Percentiles rank a stretch among this genome's conserved stretches.
Evolutionary conservation across 73 alveolate species (phyloP).

Genomic region (Uronychia setigera): DNA sequence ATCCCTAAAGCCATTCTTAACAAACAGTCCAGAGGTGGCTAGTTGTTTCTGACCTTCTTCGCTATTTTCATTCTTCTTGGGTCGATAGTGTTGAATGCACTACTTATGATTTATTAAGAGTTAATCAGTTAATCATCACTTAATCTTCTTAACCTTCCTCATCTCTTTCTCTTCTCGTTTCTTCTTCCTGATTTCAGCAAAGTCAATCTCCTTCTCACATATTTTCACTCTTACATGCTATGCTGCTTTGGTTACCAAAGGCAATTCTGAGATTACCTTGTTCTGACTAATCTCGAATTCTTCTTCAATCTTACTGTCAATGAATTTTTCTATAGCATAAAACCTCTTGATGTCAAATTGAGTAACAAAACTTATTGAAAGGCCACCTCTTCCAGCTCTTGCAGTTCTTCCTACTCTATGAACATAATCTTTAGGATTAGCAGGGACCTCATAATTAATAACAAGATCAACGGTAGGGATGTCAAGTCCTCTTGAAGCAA

Average conservation of each 20-base stretch:
- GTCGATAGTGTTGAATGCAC: not conserved
- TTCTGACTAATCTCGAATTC: slow-evolving; percentile 48
- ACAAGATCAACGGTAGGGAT: slow-evolving; percentile 83
- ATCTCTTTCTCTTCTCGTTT: not conserved
- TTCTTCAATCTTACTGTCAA: slow-evolving; percentile 84
- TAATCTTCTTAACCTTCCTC: not conserved
- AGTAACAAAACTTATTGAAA: slow-evolving; percentile 89
- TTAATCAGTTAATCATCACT: too few species aligned
- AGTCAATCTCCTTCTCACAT: not conserved
- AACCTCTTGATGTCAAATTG: slow-evolving; percentile 89
- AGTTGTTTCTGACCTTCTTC: not conserved
- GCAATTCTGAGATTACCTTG: not conserved
- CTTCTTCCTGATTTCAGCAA: not conserved
- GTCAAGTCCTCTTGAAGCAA: slow-evolving; percentile 96
- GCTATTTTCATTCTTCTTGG: not conserved
- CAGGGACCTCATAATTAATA: slow-evolving; percentile 86
- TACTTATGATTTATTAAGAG: not conserved
- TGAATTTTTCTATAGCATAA: slow-evolving; percentile 82
- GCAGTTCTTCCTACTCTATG: slow-evolving; percentile 99
- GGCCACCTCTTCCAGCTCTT: slow-evolving; percentile 96
- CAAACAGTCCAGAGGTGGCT: not conserved
- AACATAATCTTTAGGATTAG: slow-evolving; percentile 79
- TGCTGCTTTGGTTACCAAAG: not conserved
- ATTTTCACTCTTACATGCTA: not conserved
- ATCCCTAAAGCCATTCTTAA: not conserved